A percentile compares a stretch with the other conserved stretches of the same genome.
phyloP scores from a whole-genome alignment of 208 protist genomes.

The Wallacemonas sp. region DNA sequence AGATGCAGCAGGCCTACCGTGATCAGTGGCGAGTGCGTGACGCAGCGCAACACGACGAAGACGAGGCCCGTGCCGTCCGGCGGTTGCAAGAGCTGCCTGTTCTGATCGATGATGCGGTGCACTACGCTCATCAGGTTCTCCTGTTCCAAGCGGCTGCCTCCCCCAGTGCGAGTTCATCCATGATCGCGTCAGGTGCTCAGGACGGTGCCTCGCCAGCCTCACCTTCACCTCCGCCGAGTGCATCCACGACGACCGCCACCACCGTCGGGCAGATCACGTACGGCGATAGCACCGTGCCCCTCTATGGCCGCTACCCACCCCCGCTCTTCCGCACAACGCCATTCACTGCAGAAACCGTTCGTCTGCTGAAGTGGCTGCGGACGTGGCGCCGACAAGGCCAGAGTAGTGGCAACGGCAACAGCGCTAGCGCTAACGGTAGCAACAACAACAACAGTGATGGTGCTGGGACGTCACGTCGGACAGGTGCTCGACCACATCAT shows the following conservation, averaged over 20 bases:
- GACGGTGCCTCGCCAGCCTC: background rate
- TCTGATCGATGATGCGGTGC: conserved; percentile 41
- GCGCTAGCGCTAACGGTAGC: no score
- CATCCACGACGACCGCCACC: background rate
- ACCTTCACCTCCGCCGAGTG: background rate
- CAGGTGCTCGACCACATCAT: no score
- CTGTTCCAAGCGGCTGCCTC: background rate
- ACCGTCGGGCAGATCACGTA: background rate
- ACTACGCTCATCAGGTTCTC: conserved; percentile 24
- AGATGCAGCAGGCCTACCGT: background rate
- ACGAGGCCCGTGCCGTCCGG: background rate
- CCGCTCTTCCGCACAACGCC: conserved; percentile 68
- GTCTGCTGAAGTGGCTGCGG: conserved; percentile 75
- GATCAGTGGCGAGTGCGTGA: background rate
- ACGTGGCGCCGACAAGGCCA: conserved; percentile 51
- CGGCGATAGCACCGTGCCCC: conserved; percentile 26
- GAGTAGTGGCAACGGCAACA: background rate
- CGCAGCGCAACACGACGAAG: background rate
- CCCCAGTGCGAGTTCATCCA: no score
- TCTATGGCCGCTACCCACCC: conserved; percentile 74
- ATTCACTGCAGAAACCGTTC: conserved; percentile 62
- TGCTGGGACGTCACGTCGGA: no score
- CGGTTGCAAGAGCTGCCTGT: conserved; percentile 20
- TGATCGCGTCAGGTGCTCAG: no score
- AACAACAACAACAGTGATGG: no score